These are phyloP conservation scores for Omphalea diandra DNA, from an alignment of 441 rosid species.

Conservation along the genomic window DNA sequence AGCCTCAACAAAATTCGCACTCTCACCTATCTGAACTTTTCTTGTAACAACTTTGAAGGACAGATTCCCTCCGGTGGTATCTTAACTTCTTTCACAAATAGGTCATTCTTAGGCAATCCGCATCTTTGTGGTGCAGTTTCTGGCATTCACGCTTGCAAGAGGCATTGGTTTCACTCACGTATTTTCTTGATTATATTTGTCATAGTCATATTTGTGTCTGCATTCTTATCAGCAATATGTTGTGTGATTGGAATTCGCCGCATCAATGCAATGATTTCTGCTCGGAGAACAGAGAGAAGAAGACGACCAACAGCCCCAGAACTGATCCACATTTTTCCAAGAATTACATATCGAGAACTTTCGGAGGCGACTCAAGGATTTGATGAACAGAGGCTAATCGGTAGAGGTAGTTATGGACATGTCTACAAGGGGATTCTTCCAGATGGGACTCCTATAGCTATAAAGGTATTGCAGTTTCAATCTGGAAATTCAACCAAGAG, in stretches of 20 bases:
- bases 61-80: conserved; percentile 29
- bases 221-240: conserved; percentile 7
- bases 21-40: conserved; percentile 23
- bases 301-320: not conserved
- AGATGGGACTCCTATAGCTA: conserved; percentile 30
- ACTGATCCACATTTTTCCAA: conserved; percentile 33
- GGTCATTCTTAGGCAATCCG: conserved; percentile 28
- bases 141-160: conserved; percentile 22
- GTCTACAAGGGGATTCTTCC: conserved; percentile 29
- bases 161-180: not conserved
- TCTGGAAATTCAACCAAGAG: conserved; percentile 27
- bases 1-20: conserved; percentile 13
- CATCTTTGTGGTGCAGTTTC: conserved; percentile 23
- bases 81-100: conserved; percentile 12
- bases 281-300: conserved; percentile 10
- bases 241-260: conserved; percentile 27
- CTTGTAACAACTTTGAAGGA: conserved; percentile 28
- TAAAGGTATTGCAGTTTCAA: conserved; percentile 31
- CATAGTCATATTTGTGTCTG: conserved; percentile 4
- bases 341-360: conserved; percentile 44
- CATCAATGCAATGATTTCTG: conserved; percentile 29
- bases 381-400: conserved; percentile 23
- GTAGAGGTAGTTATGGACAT: conserved; percentile 28
- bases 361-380: conserved; percentile 27
- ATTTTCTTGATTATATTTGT: conserved; percentile 15